phyloP scores from a whole-genome alignment of 345 rosid genomes.

The Populus tremula region DNA sequence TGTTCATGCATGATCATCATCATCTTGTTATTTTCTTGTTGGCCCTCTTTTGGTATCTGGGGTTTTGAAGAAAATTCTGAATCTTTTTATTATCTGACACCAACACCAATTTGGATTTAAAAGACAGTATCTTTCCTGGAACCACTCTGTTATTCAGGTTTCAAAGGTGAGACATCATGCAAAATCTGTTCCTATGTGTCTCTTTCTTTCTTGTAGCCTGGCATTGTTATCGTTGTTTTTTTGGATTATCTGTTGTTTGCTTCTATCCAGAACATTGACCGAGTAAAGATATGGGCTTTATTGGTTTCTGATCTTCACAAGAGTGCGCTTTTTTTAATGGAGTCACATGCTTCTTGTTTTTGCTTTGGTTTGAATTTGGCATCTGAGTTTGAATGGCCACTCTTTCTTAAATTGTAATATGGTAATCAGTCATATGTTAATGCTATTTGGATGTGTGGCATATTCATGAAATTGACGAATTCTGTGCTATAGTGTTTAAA shows the following conservation, averaged over 20 bases:
- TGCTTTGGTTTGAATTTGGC: neutral
- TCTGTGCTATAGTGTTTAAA: neutral
- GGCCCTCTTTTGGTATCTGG: neutral
- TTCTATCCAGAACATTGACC: neutral
- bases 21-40: neutral
- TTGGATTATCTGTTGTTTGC: constrained; percentile 2
- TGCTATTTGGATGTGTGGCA: neutral
- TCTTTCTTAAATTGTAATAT: neutral
- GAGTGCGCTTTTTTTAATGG: neutral
- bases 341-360: neutral
- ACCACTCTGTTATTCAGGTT: neutral
- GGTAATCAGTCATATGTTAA: neutral
- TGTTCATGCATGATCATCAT: neutral
- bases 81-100: neutral
- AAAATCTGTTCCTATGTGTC: neutral
- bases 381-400: neutral
- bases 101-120: neutral
- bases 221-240: neutral
- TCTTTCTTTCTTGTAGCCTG: neutral
- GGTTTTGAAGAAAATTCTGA: neutral
- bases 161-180: constrained; percentile 1
- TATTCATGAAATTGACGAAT: neutral
- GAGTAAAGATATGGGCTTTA: neutral
- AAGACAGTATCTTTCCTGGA: neutral
- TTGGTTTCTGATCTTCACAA: neutral